Base-by-base conservation (phyloP, 1,284 basidiomycete species). In the Agroathelia rolfsii region DNA sequence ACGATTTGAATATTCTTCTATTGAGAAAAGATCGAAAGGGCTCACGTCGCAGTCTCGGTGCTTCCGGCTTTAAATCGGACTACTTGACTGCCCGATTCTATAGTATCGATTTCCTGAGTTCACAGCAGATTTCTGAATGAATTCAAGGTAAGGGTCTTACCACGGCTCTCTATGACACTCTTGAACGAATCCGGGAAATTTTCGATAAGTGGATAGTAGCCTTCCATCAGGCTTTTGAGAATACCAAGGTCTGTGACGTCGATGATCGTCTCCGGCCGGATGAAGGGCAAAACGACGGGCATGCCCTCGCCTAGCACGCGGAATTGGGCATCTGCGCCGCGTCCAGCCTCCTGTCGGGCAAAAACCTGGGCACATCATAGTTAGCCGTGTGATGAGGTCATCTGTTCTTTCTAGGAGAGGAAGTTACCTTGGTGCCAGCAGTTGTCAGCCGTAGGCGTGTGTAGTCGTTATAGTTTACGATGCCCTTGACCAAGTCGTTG, bases 401-500 rank as follows among this genome's bases (percentile, higher is more conserved):
- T 74, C 72, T 49, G 76, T 72, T 17, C 69, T 56, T 3, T 62
- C 62, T 41, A 77, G 69, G 11, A 66, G 51, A n/a, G n/a, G n/a
- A n/a, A n/a, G n/a, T n/a, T n/a, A n/a, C n/a, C 56, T 95, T 95
- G 36, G 93, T 89, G 19, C 95, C 95, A 25, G 86, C 84, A 20
- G 85, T 81, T 48, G 94, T 81, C 37, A 98, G 73, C 2, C 95
- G 79, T 36, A 97, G 69, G 16, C 80, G 76, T 24, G 76, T 72
- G 51, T 83, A 93, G 55, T 92, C 81, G 51, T 97, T 97, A 51
- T 80, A 67, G 30, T 68, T 52, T 38, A 97, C 70, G 41, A 98
- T 68, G 11, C 69, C 61, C 55, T 83, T 87, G 46, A 93, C 83
- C 41, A 85, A 63, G 46, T 81, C 74, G 46, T 94, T 95, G 34